A percentile compares a stretch with the other conserved stretches of the same genome.
Conservation (phyloP, 2,329 filamentous ascomycete genomes). For the Xylariaceae sp. region DNA sequence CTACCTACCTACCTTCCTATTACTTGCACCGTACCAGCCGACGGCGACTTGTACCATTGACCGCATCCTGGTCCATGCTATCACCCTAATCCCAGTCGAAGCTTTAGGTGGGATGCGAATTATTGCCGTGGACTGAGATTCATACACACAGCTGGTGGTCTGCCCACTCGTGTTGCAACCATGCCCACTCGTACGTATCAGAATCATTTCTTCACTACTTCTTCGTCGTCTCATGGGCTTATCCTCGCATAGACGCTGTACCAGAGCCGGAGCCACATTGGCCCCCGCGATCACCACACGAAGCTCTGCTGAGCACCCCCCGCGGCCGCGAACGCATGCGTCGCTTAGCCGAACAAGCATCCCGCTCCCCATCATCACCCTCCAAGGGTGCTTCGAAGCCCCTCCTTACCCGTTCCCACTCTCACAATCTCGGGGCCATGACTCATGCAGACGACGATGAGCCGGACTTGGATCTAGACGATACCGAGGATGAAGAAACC, state of each 20-base stretch:
- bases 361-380: constrained; percentile 57
- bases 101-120: neutral
- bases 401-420: constrained; percentile 30
- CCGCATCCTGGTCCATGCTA: neutral
- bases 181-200: constrained; percentile 27
- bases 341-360: constrained; percentile 59
- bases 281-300: constrained; percentile 62
- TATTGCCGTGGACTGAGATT: neutral
- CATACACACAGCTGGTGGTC: constrained; percentile 13
- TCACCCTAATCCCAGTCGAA: neutral
- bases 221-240: constrained; percentile 11
- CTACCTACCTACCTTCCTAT: neutral
- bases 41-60: neutral
- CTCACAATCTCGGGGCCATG: constrained; percentile 14
- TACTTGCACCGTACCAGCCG: neutral
- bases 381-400: constrained; percentile 40
- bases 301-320: constrained; percentile 63
- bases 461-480: constrained; percentile 35
- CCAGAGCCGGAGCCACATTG: constrained; percentile 50
- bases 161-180: constrained; percentile 9
- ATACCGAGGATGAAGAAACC: constrained; percentile 71
- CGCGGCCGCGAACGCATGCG: constrained; percentile 72
- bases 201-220: constrained; percentile 1
- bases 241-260: constrained; percentile 23
- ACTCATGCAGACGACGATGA: constrained; percentile 24